Conservation (phyloP, 495 filamentous ascomycete species). For the Hamigera avellanea region DNA sequence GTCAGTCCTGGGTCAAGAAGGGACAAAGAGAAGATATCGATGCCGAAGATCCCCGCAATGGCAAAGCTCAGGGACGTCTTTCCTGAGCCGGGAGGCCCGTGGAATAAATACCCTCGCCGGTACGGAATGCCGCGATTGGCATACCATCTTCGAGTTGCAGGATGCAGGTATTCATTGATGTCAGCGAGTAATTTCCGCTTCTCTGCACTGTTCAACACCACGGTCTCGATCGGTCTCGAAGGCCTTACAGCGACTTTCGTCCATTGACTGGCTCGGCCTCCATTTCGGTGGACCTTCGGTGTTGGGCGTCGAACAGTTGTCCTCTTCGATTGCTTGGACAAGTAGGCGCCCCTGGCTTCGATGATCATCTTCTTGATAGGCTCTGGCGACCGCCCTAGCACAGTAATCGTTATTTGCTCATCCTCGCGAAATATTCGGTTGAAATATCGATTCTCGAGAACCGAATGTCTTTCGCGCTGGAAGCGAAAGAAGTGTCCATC, state of each 20-base stretch:
- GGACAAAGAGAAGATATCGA: slow-evolving; percentile 53
- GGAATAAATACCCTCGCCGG: slow-evolving; percentile 49
- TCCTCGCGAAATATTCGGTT: slow-evolving; percentile 20
- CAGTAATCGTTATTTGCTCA: slow-evolving; percentile 30
- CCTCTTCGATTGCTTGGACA: slow-evolving; percentile 11
- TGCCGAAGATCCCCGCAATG: slow-evolving; percentile 50
- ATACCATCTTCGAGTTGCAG: slow-evolving; percentile 21
- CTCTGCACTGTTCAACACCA: slow-evolving; percentile 56
- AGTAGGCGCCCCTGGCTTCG: slow-evolving; percentile 40
- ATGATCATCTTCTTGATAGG: slow-evolving; percentile 53
- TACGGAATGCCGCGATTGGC: slow-evolving; percentile 56
- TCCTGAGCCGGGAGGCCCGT: slow-evolving; percentile 61
- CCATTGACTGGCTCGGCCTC: slow-evolving; percentile 4
- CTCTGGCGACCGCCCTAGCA: slow-evolving; percentile 37
- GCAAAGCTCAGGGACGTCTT: slow-evolving; percentile 54
- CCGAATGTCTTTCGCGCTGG: slow-evolving; percentile 13
- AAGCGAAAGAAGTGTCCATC: slow-evolving; percentile 27
- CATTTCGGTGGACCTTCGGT: slow-evolving; percentile 9
- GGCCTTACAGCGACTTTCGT: slow-evolving; percentile 28
- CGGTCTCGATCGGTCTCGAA: slow-evolving; percentile 60
- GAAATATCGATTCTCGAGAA: slow-evolving; percentile 10
- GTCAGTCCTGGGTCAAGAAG: slow-evolving; percentile 41
- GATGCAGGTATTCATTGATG: slow-evolving; percentile 18
- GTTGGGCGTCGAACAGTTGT: slow-evolving; percentile 14
- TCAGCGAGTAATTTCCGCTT: slow-evolving; percentile 51